A percentile compares a stretch with the other conserved stretches of the same genome.
These are phyloP conservation scores for Dioszegia hungarica DNA, from an alignment of 768 basidiomycete genomes.

Conservation along the genomic window DNA sequence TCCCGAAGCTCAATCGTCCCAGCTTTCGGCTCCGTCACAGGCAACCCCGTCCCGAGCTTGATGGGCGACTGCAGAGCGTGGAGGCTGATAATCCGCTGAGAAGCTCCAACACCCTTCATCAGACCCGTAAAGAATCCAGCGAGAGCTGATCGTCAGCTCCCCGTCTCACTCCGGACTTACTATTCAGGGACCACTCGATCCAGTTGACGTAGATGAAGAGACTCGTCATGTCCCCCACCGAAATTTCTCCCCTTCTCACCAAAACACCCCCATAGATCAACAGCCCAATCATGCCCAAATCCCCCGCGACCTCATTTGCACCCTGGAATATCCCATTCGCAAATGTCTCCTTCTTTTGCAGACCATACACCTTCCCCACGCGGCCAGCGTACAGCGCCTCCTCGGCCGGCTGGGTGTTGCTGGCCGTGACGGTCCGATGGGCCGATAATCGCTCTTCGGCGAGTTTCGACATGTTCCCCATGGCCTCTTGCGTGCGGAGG, in stretches of 20 bases:
- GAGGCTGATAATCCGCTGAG: conserved; percentile 82
- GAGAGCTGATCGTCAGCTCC: conserved; percentile 15
- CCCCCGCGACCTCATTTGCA: conserved; percentile 44
- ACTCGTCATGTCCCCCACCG: conserved; percentile 60
- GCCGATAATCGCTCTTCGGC: conserved; percentile 72
- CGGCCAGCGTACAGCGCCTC: conserved; percentile 65
- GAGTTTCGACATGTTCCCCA: conserved; percentile 90
- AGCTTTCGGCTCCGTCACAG: conserved; percentile 13
- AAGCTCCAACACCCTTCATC: conserved; percentile 93
- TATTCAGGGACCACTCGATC: conserved; percentile 41
- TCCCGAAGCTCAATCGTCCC: conserved; percentile 73
- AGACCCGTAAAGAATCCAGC: conserved; percentile 61
- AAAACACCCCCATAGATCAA: conserved; percentile 76
- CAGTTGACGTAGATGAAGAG: conserved; percentile 45
- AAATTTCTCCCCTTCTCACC: conserved; percentile 76
- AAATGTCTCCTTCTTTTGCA: conserved; percentile 77
- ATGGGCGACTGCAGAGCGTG: conserved; percentile 55
- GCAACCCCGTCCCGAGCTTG: conserved; percentile 30
- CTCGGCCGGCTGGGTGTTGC: conserved; percentile 74
- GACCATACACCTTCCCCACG: conserved; percentile 59
- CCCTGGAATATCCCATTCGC: conserved; percentile 90
- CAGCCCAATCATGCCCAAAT: conserved; percentile 43
- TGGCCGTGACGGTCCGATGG: conserved; percentile 60
- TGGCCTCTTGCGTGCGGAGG: conserved; percentile 83
- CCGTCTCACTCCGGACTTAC: conserved; percentile 11